Evolutionary conservation across 2,329 filamentous ascomycete genomes (phyloP).

Genomic region (Ophiognomonia clavigignenti-juglandacearum): DNA sequence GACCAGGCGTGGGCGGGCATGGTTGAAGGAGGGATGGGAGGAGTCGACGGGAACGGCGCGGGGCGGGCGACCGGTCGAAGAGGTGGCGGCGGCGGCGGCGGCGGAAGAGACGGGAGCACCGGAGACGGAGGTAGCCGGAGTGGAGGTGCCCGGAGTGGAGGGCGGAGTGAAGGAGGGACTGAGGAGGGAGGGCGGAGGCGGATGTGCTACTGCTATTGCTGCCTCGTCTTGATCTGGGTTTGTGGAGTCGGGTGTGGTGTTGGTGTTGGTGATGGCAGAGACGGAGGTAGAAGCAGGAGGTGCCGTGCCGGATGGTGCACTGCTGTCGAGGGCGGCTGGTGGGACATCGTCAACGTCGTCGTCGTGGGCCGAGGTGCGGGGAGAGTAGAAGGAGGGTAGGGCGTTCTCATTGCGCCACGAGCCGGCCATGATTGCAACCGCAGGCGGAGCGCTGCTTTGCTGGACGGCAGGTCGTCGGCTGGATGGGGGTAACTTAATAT

Average conservation of each 20-base stretch:
- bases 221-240: conserved; percentile 14
- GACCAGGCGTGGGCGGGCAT: conserved; percentile 67
- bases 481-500: too few species aligned
- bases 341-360: conserved; percentile 21
- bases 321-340: conserved; percentile 11
- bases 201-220: conserved; percentile 2
- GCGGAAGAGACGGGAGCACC: conserved; percentile 13
- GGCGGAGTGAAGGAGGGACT: conserved; percentile 82
- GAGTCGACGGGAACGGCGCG: conserved; percentile 58
- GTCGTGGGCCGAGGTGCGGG: conserved; percentile 17
- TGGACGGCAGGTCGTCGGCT: neutral
- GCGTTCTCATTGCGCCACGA: conserved; percentile 1
- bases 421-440: conserved; percentile 5
- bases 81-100: conserved; percentile 16
- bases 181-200: conserved; percentile 63
- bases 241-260: conserved; percentile 11
- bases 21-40: conserved; percentile 51
- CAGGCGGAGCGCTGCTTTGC: neutral
- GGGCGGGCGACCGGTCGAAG: conserved; percentile 27
- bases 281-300: conserved; percentile 15
- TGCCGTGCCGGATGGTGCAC: conserved; percentile 13
- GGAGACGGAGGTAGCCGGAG: conserved; percentile 35
- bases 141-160: conserved; percentile 55
- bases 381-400: conserved; percentile 28
- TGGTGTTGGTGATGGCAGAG: conserved; percentile 12